phyloP scores from a whole-genome alignment of 1,284 basidiomycete genomes.

The Rhodotorula sp. region DNA sequence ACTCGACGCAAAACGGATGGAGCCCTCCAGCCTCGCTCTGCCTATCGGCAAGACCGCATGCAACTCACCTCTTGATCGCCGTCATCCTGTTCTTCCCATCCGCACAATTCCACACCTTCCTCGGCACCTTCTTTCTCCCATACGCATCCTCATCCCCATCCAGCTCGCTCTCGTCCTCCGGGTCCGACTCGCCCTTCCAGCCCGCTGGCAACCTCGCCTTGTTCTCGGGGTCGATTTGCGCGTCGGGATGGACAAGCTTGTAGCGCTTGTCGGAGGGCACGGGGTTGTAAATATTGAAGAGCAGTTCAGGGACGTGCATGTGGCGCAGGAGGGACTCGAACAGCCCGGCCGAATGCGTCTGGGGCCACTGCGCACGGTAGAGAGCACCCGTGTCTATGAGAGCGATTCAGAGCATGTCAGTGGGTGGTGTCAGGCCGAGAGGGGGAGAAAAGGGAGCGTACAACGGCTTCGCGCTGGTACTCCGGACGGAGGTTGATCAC shows the following conservation, averaged over 20 bases:
- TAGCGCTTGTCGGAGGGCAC: background rate
- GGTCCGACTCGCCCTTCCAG: background rate
- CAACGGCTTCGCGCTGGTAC: slow-evolving; percentile 23
- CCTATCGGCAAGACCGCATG: no score
- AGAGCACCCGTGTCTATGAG: background rate
- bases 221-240: background rate
- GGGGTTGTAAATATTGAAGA: slow-evolving; percentile 21
- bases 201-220: background rate
- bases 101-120: slow-evolving; percentile 16
- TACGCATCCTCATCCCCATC: background rate
- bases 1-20: background rate
- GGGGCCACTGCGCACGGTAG: background rate
- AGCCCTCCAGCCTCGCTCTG: no score
- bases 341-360: background rate
- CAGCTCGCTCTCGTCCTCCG: background rate
- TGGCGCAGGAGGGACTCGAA: slow-evolving; percentile 19
- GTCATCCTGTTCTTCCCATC: slow-evolving; percentile 28
- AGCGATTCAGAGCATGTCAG: background rate
- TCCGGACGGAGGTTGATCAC: slow-evolving; percentile 21
- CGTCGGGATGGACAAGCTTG: background rate
- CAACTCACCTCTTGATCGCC: slow-evolving; percentile 4
- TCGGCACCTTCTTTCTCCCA: background rate
- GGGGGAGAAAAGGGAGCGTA: background rate
- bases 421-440: background rate
- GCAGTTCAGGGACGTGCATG: slow-evolving; percentile 24